phyloP scores from a whole-genome alignment of 495 filamentous ascomycete genomes.

The Pyronema domesticum region DNA sequence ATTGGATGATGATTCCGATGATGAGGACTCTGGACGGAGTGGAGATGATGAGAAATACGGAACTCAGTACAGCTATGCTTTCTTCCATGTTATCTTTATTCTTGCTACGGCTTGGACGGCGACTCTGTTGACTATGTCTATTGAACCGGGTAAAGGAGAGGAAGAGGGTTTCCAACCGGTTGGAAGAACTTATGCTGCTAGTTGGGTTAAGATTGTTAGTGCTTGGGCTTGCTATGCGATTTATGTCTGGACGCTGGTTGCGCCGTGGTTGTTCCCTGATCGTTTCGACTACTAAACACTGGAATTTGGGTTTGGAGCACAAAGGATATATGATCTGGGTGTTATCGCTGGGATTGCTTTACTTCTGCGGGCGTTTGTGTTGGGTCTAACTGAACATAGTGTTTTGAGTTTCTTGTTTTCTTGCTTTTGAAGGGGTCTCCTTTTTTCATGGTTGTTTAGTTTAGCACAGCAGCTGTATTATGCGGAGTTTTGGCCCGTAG shows the following conservation, averaged over 20 bases:
- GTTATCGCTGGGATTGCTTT: too few species aligned
- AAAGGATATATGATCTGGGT: too few species aligned
- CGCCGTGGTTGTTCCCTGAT: slow-evolving; percentile 71
- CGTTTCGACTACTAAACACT: slow-evolving; percentile 42
- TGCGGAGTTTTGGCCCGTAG: too few species aligned
- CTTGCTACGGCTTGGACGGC: slow-evolving; percentile 90
- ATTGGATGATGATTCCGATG: slow-evolving; percentile 61
- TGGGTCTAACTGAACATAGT: too few species aligned
- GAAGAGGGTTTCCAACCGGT: slow-evolving; percentile 62
- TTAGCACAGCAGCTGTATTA: too few species aligned
- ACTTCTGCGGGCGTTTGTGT: too few species aligned
- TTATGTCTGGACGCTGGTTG: slow-evolving; percentile 81
- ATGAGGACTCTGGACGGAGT: slow-evolving; percentile 40
- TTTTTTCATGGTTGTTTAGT: too few species aligned
- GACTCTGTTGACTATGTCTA: slow-evolving; percentile 72
- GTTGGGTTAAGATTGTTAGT: slow-evolving; percentile 98
- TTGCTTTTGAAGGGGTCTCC: too few species aligned
- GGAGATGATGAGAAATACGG: slow-evolving; percentile 73
- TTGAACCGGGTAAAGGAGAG: slow-evolving; percentile 42
- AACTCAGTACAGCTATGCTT: slow-evolving; percentile 89
- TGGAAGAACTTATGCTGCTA: slow-evolving; percentile 88
- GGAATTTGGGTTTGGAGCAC: too few species aligned
- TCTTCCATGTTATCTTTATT: slow-evolving; percentile 98
- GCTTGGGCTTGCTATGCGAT: slow-evolving; percentile 93
- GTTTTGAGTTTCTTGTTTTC: too few species aligned